Percentiles rank a stretch among this genome's conserved stretches.
phyloP scores from a whole-genome alignment of 441 rosid genomes.

The Pelargonium australe region DNA sequence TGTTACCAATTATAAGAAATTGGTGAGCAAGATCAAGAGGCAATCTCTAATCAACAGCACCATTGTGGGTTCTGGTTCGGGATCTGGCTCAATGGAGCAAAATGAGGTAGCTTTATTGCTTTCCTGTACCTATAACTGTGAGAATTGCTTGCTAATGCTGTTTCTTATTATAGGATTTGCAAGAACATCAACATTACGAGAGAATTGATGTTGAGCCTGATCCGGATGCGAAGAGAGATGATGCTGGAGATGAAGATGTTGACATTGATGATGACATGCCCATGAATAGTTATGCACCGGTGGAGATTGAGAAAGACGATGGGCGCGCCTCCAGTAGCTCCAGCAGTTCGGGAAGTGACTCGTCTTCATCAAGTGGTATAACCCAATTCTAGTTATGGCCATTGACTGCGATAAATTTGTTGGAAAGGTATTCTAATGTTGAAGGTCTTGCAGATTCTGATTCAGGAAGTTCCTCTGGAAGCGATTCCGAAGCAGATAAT shows the following conservation, averaged over 20 bases:
- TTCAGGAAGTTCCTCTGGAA: conserved; percentile 39
- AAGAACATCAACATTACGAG: conserved; percentile 25
- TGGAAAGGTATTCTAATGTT: neutral
- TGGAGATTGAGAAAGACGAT: conserved; percentile 77
- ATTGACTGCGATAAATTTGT: neutral
- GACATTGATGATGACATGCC: conserved; percentile 97
- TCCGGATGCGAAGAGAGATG: conserved; percentile 59
- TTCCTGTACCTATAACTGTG: too few relatives aligned
- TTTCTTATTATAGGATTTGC: conserved; percentile 24
- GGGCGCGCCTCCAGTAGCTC: conserved; percentile 45
- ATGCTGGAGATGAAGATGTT: conserved; percentile 82
- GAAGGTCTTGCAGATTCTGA: conserved; percentile 51
- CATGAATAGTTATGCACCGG: conserved; percentile 68
- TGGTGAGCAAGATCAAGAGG: conserved; percentile 84
- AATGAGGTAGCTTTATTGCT: conserved; percentile 28
- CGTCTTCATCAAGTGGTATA: conserved; percentile 87
- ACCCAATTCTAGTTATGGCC: neutral
- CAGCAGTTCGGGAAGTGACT: conserved; percentile 43
- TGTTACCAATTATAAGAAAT: conserved; percentile 79
- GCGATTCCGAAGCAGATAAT: neutral
- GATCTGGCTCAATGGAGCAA: conserved; percentile 25
- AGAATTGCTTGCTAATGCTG: conserved; percentile 2
- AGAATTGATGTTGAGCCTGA: conserved; percentile 41
- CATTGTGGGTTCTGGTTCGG: conserved; percentile 21
- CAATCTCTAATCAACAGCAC: conserved; percentile 55